Evolutionary conservation across 176 grass and related monocot genomes (phyloP).

Genomic region (Miscanthus lutarioriparius): DNA sequence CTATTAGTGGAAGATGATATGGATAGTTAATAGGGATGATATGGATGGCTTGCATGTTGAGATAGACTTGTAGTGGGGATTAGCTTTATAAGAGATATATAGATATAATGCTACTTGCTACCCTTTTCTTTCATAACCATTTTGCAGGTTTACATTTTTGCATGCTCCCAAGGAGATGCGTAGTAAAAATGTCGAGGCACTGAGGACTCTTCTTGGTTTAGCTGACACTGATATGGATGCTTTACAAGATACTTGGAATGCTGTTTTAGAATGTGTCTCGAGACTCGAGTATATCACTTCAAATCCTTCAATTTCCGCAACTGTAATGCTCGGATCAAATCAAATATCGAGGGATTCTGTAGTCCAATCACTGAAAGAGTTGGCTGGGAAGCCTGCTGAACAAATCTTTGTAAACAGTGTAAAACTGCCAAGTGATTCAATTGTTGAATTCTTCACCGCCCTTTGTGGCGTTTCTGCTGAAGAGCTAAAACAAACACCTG

Average conservation of each 20-base stretch:
- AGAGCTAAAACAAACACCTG: slow-evolving; percentile 94
- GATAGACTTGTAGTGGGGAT: too few species aligned
- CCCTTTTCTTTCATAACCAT: slow-evolving; percentile 32
- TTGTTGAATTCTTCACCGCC: slow-evolving; percentile 95
- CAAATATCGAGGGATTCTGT: slow-evolving; percentile 96
- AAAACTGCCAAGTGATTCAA: slow-evolving; percentile 92
- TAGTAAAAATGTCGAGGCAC: slow-evolving; percentile 97
- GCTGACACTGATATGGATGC: slow-evolving; percentile 90
- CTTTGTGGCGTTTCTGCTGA: slow-evolving; percentile 92
- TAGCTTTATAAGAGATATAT: neutral
- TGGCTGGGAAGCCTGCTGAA: slow-evolving; percentile 92
- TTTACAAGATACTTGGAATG: slow-evolving; percentile 99
- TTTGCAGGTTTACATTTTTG: slow-evolving; percentile 94
- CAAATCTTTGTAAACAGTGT: slow-evolving; percentile 98
- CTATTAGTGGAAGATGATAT: too few species aligned
- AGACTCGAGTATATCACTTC: slow-evolving; percentile 97
- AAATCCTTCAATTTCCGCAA: slow-evolving; percentile 74
- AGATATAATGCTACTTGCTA: neutral
- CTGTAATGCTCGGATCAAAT: slow-evolving; percentile 96
- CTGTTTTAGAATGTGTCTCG: slow-evolving; percentile 98
- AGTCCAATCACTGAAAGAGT: slow-evolving; percentile 82
- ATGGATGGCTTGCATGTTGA: too few species aligned
- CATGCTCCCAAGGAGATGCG: slow-evolving; percentile 98
- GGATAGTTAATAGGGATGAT: too few species aligned
- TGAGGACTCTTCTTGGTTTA: slow-evolving; percentile 85